Conservation (phyloP, 129 eudicot species). For the Calendula officinalis region DNA sequence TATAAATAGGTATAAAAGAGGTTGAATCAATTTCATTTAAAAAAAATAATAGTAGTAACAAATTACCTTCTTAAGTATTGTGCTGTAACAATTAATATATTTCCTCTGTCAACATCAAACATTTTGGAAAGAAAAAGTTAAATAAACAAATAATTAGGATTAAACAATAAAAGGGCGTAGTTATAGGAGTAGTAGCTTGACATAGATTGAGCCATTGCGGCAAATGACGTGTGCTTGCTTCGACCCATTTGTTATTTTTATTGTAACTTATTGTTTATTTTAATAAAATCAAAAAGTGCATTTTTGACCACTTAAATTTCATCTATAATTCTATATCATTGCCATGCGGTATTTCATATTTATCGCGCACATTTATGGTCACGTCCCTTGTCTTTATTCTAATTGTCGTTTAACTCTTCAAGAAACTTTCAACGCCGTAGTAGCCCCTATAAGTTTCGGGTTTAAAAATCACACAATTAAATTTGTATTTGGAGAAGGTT, state of each 20-base stretch:
- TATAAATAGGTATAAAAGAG: too few relatives aligned
- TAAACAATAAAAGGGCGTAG: constrained; percentile 7
- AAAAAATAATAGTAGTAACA: neutral
- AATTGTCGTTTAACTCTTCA: neutral
- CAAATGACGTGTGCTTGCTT: constrained; percentile 34
- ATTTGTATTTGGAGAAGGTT: too few relatives aligned
- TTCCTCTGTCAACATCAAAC: constrained; percentile 3
- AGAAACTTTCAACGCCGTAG: neutral
- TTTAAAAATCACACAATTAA: neutral
- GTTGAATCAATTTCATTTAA: too few relatives aligned
- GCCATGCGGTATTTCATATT: constrained; percentile 32
- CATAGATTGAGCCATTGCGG: constrained; percentile 37
- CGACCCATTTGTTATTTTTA: constrained; percentile 23
- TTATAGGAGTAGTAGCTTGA: constrained; percentile 21
- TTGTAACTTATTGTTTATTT: constrained; percentile 11
- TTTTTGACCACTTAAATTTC: constrained; percentile 33
- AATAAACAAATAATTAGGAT: neutral
- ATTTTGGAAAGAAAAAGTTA: neutral
- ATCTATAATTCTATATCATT: constrained; percentile 21
- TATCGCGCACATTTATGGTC: constrained; percentile 2
- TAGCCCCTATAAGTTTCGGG: neutral
- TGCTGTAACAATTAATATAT: too few relatives aligned
- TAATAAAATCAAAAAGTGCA: constrained; percentile 36
- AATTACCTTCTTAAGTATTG: neutral
- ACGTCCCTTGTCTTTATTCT: neutral